Evolutionary conservation across 2,329 filamentous ascomycete genomes (phyloP).

Genomic region (Sporothrix variecibatus): DNA sequence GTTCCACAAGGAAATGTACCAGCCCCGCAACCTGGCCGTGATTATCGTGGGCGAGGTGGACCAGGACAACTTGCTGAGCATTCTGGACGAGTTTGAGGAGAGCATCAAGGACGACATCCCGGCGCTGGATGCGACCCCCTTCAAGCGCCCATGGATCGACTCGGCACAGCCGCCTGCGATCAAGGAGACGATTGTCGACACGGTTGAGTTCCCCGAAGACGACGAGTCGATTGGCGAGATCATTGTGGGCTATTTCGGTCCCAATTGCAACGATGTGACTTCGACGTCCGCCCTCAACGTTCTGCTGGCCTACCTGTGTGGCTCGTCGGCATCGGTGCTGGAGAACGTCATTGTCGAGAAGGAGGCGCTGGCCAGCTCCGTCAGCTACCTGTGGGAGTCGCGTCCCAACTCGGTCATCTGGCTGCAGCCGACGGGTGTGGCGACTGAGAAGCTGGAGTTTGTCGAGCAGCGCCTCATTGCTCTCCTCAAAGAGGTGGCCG

Average conservation of each 20-base stretch:
- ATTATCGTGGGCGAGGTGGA: constrained; percentile 91
- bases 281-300: constrained; percentile 74
- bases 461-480: constrained; percentile 86
- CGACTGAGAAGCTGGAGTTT: constrained; percentile 77
- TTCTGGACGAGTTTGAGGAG: constrained; percentile 85
- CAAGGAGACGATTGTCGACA: constrained; percentile 71
- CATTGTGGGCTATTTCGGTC: constrained; percentile 82
- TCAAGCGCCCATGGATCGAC: constrained; percentile 88
- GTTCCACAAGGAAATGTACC: constrained; percentile 97
- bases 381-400: constrained; percentile 76
- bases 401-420: constrained; percentile 82
- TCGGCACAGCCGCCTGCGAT: constrained; percentile 76
- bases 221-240: constrained; percentile 93
- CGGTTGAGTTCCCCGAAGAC: constrained; percentile 90
- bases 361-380: constrained; percentile 85
- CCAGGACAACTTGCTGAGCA: constrained; percentile 74
- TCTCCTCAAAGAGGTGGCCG: constrained; percentile 76
- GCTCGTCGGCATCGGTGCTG: constrained; percentile 87
- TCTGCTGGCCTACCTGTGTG: constrained; percentile 82
- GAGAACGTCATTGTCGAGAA: constrained; percentile 92
- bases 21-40: constrained; percentile 90
- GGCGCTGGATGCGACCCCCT: constrained; percentile 65
- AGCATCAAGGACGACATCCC: constrained; percentile 84
- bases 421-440: constrained; percentile 83
- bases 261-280: constrained; percentile 71